A percentile compares a stretch with the other conserved stretches of the same genome.
Conservation (phyloP, 768 basidiomycete species). For the Saitozyma podzolica region DNA sequence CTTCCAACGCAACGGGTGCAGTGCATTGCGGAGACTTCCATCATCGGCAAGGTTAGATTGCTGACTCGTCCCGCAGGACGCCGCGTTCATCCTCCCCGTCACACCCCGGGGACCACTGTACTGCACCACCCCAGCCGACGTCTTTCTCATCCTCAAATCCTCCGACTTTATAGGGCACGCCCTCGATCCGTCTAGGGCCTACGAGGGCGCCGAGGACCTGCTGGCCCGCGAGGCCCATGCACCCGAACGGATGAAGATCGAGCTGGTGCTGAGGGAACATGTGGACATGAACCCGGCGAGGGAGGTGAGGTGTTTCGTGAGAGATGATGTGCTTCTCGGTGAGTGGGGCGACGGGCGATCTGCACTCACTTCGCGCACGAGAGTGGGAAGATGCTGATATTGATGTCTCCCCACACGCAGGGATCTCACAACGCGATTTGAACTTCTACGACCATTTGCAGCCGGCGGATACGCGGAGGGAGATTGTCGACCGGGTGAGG, state of each 20-base stretch:
- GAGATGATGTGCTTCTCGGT: conserved; percentile 72
- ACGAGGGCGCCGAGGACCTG: conserved; percentile 59
- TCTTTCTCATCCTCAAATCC: conserved; percentile 88
- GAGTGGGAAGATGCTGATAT: not conserved
- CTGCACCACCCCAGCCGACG: conserved; percentile 83
- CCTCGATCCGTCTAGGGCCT: conserved; percentile 63
- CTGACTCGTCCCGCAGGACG: conserved; percentile 62
- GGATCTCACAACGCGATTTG: conserved; percentile 80
- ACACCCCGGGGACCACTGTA: conserved; percentile 69
- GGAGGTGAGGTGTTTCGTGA: conserved; percentile 88
- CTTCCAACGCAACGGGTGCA: too few species aligned
- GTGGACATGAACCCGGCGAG: conserved; percentile 78
- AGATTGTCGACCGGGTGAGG: conserved; percentile 60
- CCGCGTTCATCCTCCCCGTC: conserved; percentile 82
- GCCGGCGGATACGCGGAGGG: conserved; percentile 60
- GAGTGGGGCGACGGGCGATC: conserved; percentile 11
- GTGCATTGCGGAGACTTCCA: too few species aligned
- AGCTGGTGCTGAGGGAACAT: conserved; percentile 89
- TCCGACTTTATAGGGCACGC: conserved; percentile 88
- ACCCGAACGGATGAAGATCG: conserved; percentile 55
- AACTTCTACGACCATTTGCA: conserved; percentile 87
- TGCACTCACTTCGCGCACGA: not conserved
- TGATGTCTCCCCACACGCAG: conserved; percentile 54
- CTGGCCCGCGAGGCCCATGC: not conserved
- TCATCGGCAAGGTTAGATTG: too few species aligned